A percentile compares a stretch with the other conserved stretches of the same genome.
Conservation (phyloP, 2,329 filamentous ascomycete species). For the Trichoderma atroviride region DNA sequence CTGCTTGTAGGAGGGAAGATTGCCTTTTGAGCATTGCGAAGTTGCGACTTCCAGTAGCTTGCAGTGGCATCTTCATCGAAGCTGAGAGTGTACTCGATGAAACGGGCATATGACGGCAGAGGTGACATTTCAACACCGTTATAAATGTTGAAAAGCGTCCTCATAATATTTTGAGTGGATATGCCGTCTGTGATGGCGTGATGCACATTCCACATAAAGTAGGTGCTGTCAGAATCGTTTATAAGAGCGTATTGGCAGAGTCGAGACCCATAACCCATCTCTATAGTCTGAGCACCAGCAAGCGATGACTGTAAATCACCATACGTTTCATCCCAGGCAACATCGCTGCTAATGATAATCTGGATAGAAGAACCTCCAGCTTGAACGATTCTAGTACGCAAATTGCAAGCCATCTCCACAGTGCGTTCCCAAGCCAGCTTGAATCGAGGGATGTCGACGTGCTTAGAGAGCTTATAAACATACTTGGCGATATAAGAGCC, state of each 20-base stretch:
- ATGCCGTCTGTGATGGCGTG: conserved; percentile 20
- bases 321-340: background rate
- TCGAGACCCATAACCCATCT: conserved; percentile 22
- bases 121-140: background rate
- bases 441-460: conserved; percentile 27
- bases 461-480: conserved; percentile 30
- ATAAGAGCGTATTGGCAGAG: conserved; percentile 11
- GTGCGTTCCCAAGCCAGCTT: conserved; percentile 30
- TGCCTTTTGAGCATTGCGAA: conserved; percentile 18
- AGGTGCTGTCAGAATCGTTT: background rate
- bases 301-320: background rate
- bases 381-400: conserved; percentile 32
- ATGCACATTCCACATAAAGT: conserved; percentile 20
- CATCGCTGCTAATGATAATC: conserved; percentile 27
- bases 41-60: conserved; percentile 28
- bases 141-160: background rate
- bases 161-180: background rate
- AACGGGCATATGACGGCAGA: background rate
- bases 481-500: conserved; percentile 42
- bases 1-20: conserved; percentile 20
- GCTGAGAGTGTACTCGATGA: conserved; percentile 10
- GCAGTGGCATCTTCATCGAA: conserved; percentile 8
- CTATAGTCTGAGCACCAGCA: background rate
- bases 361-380: conserved; percentile 24
- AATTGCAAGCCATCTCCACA: conserved; percentile 24